phyloP scores from a whole-genome alignment of 2,329 filamentous ascomycete genomes.

The Samsoniella hepiali region DNA sequence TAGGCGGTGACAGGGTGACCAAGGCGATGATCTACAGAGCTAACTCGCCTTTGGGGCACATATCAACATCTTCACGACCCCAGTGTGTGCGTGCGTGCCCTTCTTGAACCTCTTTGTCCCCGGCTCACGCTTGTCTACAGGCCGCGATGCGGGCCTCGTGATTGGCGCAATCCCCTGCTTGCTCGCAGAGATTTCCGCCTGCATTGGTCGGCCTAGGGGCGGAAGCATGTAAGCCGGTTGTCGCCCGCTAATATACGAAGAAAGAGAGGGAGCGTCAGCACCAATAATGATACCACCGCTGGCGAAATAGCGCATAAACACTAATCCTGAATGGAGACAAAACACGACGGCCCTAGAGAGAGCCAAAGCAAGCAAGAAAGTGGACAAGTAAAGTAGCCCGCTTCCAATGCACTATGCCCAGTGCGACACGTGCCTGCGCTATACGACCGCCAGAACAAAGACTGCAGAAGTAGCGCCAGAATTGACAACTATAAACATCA shows the following conservation, averaged over 20 bases:
- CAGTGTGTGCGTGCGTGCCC: neutral
- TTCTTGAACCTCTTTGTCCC: neutral
- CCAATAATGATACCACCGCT: conserved; percentile 9
- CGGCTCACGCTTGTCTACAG: neutral
- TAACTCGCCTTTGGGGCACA: neutral
- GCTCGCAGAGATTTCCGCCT: conserved; percentile 3
- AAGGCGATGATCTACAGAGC: conserved; percentile 10
- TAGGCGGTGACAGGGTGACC: neutral
- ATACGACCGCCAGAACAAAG: neutral
- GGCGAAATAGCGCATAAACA: conserved; percentile 15
- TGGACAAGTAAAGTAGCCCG: neutral
- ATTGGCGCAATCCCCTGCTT: neutral
- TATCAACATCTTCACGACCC: neutral
- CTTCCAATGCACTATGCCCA: neutral
- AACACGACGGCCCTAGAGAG: conserved; percentile 4
- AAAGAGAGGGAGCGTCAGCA: conserved; percentile 1
- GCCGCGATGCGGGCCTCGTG: neutral
- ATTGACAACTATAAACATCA: neutral
- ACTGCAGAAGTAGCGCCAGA: neutral
- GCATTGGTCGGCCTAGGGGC: conserved; percentile 1
- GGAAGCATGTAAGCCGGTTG: conserved; percentile 17
- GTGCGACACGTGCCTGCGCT: neutral
- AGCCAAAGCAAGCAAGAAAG: neutral
- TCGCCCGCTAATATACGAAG: conserved; percentile 17
- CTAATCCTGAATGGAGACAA: conserved; percentile 14